phyloP scores from a whole-genome alignment of 176 grass and related monocot species.

The Calamus simplicifolius region DNA sequence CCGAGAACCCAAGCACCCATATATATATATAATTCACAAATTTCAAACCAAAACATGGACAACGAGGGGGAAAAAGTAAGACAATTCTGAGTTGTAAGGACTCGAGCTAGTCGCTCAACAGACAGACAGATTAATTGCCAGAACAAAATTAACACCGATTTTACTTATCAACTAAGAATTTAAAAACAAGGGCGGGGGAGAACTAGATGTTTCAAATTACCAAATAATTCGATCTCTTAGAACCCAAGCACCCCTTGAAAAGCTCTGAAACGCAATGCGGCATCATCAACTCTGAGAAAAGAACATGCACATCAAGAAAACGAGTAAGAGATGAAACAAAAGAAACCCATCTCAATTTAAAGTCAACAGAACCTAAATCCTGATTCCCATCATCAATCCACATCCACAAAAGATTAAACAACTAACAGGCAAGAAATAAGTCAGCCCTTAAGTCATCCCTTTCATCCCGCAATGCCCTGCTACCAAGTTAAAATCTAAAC shows the following conservation, averaged over 20 bases:
- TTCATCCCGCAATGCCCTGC: too few species aligned
- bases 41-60: too few species aligned
- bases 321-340: neutral
- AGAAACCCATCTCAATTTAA: neutral
- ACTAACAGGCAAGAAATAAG: neutral
- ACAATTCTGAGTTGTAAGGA: too few species aligned
- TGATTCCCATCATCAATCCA: neutral
- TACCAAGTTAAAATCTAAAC: too few species aligned
- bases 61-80: too few species aligned
- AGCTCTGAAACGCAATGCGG: neutral
- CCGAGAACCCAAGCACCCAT: neutral
- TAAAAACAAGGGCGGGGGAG: neutral
- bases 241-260: neutral
- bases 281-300: constrained; percentile 5
- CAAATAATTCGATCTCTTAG: neutral
- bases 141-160: neutral
- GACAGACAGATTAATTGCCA: too few species aligned
- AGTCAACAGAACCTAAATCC: too few species aligned
- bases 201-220: neutral
- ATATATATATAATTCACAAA: too few species aligned
- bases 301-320: too few species aligned
- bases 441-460: too few species aligned
- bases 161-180: neutral
- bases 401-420: constrained; percentile 5
- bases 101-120: too few species aligned